Evolutionary conservation across 768 basidiomycete genomes (phyloP), one percentile per base, ranked within the genome.

Genomic region (Leccinum incarnatum): DNA sequence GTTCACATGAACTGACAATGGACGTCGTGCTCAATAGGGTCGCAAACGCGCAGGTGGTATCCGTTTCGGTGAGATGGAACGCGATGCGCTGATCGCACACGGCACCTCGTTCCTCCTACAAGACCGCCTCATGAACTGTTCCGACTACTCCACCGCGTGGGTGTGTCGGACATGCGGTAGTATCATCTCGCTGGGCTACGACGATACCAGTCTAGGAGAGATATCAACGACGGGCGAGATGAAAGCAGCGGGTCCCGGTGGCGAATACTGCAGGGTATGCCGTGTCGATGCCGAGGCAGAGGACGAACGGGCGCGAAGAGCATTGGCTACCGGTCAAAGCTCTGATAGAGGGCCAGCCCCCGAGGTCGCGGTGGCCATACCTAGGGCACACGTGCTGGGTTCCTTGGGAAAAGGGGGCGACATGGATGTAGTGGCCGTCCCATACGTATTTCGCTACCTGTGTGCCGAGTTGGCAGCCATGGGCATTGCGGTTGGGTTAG

Each of bases 61-160:
- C 69, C 95, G 97, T 56, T 98, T 99, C 72, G 97, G 97, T 67
- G 97, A 99, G 78, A 99, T 99, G 97, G 97, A 99, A 75, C 91
- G 97, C 54, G 97, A 99, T 71, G 97, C 97, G 11, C 83, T 99
- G 53, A 95, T 99, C 65, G 97, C 97, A 3, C 97, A 99, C 74
- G 97, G 97, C 48, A 97, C 97, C 14, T 95, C 95, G 2, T 99
- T 97, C 87, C 81, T 99, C 42, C 84, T 99, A 23, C 97, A 99
- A 79, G 97, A 99, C 76, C 83, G 97, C 57, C 77, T 99, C 70
- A 98, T 99, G 97, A 99, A 99, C 76, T 99, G 97, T 72, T 98
- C 96, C 27, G 97, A 99, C 75, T 99, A 98, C 75, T 98, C 97
- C 27, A 98, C 95, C 0, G 93, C 97, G 4, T 99, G 97, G 97